Conservation (phyloP, 2,329 filamentous ascomycete species). For the Aspergillus hortae region DNA sequence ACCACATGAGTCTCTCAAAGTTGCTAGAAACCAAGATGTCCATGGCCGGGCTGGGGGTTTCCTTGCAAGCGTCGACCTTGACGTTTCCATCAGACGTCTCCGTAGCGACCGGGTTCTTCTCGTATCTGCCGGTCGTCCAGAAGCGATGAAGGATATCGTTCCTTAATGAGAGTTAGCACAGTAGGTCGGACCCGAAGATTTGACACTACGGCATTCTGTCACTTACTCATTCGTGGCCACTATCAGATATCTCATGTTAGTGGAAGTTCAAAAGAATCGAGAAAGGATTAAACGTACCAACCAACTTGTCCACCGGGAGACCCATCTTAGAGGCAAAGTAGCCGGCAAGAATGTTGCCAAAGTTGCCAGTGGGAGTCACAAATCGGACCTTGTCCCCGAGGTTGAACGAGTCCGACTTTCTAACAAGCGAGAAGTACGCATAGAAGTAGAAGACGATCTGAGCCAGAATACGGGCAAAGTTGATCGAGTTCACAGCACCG, state of each 20-base stretch:
- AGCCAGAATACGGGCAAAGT: slow-evolving; percentile 90
- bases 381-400: slow-evolving; percentile 64
- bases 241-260: slow-evolving; percentile 2
- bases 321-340: slow-evolving; percentile 93
- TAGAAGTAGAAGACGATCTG: slow-evolving; percentile 98
- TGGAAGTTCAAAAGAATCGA: background rate
- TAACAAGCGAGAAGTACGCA: slow-evolving; percentile 78
- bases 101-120: slow-evolving; percentile 3
- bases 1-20: slow-evolving; percentile 95
- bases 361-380: slow-evolving; percentile 93
- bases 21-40: slow-evolving; percentile 95
- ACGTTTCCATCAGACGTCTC: background rate
- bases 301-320: slow-evolving; percentile 79
- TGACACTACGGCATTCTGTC: background rate
- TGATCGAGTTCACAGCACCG: slow-evolving; percentile 94
- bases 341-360: slow-evolving; percentile 83
- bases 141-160: slow-evolving; percentile 97
- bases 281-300: slow-evolving; percentile 33
- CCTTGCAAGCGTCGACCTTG: slow-evolving; percentile 49
- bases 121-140: slow-evolving; percentile 39
- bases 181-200: too few species aligned
- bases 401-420: slow-evolving; percentile 55
- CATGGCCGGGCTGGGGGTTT: slow-evolving; percentile 93
- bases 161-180: slow-evolving; percentile 11
- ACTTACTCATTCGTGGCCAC: slow-evolving; percentile 11